Conservation (phyloP, 202 grass and related monocot genomes). For the Saccharum hybrid region DNA sequence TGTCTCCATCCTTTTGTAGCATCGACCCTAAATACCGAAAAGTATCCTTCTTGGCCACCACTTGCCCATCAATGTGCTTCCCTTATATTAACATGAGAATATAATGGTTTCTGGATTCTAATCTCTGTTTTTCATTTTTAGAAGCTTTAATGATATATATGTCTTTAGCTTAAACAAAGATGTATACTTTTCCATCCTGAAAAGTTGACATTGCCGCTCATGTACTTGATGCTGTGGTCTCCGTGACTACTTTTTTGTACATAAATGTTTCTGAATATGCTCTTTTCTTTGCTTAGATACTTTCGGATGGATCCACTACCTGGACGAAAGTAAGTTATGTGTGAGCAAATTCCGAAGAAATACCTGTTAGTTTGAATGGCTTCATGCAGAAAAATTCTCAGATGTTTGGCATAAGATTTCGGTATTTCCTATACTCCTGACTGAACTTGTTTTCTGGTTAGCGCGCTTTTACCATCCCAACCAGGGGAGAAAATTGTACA, state of each 20-base stretch:
- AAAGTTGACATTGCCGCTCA: background rate
- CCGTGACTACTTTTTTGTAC: constrained; percentile 27
- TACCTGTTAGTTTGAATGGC: background rate
- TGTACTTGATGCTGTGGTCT: constrained; percentile 11
- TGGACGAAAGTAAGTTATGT: constrained; percentile 91
- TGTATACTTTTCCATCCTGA: background rate
- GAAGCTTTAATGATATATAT: background rate
- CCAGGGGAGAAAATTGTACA: constrained; percentile 79
- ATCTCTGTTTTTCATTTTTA: background rate
- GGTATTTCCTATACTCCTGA: constrained; percentile 29
- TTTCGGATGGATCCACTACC: constrained; percentile 95
- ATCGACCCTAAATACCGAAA: too few species aligned
- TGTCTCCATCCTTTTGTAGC: too few species aligned
- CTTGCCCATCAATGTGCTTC: too few species aligned
- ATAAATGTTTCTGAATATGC: constrained; percentile 26
- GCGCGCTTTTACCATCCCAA: constrained; percentile 81
- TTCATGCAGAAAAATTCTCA: background rate
- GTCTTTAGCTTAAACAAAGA: background rate
- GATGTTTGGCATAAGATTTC: constrained; percentile 44
- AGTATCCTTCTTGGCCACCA: too few species aligned
- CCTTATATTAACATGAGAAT: constrained; percentile 10
- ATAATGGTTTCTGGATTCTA: background rate
- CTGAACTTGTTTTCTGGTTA: constrained; percentile 55
- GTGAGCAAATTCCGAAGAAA: constrained; percentile 27
- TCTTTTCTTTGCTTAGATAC: constrained; percentile 63